These are phyloP conservation scores for Capronia americana DNA, from an alignment of 2,329 filamentous ascomycete species.

Conservation along the genomic window DNA sequence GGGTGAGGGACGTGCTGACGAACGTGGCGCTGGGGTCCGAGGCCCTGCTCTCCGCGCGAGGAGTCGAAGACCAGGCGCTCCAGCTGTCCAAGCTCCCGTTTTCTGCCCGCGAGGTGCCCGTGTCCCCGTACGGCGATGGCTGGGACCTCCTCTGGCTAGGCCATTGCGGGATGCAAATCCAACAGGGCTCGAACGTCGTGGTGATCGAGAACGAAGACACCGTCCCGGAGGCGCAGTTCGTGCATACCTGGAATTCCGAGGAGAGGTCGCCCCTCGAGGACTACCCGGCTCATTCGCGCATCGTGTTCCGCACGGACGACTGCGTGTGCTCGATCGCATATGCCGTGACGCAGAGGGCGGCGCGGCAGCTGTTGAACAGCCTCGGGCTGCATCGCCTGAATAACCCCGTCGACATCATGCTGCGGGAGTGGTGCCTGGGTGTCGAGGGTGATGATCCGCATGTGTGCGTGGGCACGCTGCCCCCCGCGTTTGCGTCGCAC, in stretches of 20 bases:
- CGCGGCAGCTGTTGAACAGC: conserved; percentile 1
- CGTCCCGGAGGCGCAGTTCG: conserved; percentile 1
- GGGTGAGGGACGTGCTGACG: conserved; percentile 20
- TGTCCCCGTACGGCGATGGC: conserved; percentile 53
- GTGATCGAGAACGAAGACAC: conserved; percentile 2
- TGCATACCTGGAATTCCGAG: background rate
- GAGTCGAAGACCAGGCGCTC: background rate
- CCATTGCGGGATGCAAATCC: conserved; percentile 48
- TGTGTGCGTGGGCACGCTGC: background rate
- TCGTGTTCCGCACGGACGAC: background rate
- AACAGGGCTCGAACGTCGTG: background rate
- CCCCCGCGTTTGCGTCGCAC: background rate
- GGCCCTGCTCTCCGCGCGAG: background rate
- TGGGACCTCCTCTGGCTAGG: conserved; percentile 62
- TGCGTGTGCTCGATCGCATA: conserved; percentile 3
- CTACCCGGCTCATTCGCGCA: background rate
- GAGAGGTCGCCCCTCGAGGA: conserved; percentile 1
- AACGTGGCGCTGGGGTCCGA: background rate
- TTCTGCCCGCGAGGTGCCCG: background rate
- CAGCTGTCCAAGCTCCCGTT: background rate
- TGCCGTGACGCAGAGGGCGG: background rate
- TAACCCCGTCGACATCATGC: conserved; percentile 1
- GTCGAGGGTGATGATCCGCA: background rate
- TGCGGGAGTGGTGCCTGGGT: background rate
- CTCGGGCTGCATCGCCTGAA: background rate